Evolutionary conservation across 305 asterid genomes (phyloP).

Genomic region (Solanum hybrid): DNA sequence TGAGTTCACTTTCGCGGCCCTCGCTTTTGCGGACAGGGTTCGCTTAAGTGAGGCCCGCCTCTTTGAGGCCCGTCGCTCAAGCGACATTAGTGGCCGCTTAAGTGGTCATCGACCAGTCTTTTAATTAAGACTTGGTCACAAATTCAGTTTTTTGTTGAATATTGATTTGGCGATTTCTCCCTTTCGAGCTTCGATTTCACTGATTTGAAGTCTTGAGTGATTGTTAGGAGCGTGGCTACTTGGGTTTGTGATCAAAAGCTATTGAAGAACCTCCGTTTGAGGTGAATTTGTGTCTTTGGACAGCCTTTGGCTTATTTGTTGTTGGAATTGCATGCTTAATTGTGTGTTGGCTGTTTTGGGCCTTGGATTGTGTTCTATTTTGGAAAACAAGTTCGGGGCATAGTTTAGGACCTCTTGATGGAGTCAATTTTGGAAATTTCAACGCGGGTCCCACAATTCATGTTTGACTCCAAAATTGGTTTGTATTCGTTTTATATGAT

Average conservation of each 20-base stretch:
- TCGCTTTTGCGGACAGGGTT: neutral
- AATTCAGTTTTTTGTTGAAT: neutral
- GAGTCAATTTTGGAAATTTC: neutral
- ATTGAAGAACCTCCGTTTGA: neutral
- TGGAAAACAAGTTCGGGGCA: neutral
- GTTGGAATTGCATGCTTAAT: neutral
- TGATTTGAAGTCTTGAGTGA: neutral
- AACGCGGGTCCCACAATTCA: neutral
- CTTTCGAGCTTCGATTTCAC: neutral
- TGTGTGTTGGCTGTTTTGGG: neutral
- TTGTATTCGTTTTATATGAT: neutral
- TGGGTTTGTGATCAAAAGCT: neutral
- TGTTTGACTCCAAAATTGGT: neutral
- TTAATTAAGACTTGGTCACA: neutral
- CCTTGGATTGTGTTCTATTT: neutral
- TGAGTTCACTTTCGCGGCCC: neutral
- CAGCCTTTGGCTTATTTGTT: neutral
- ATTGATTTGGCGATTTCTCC: neutral
- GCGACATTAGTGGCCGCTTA: neutral
- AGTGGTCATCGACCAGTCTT: neutral
- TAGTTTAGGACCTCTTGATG: neutral
- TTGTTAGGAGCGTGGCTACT: neutral
- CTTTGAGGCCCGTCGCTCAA: neutral
- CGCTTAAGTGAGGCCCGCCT: neutral
- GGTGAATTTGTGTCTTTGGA: neutral